These are phyloP conservation scores for Nyctanthes arbortristis DNA, from an alignment of 257 asterid species.

Conservation along the genomic window DNA sequence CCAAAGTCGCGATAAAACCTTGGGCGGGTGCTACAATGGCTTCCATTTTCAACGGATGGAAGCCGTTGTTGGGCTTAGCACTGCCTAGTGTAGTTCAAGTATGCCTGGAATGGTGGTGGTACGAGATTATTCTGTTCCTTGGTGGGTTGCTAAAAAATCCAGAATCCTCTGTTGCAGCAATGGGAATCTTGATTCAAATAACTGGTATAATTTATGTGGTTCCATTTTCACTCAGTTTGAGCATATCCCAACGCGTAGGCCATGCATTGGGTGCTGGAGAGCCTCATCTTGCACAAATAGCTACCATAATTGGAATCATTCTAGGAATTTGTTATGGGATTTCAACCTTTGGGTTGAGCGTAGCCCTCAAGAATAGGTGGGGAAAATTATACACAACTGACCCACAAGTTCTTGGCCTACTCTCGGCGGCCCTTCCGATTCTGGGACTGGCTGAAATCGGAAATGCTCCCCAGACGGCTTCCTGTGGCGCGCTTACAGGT, in stretches of 20 bases:
- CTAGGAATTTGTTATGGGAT: conserved; percentile 41
- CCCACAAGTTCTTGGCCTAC: conserved; percentile 44
- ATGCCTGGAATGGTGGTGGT: conserved; percentile 91
- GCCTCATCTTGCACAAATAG: conserved; percentile 55
- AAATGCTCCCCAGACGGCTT: conserved; percentile 83
- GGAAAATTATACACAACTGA: conserved; percentile 65
- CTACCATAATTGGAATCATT: conserved; percentile 46
- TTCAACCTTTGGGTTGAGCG: conserved; percentile 50
- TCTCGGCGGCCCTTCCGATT: conserved; percentile 58
- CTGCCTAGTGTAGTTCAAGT: conserved; percentile 64
- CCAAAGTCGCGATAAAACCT: conserved; percentile 65
- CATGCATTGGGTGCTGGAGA: conserved; percentile 68
- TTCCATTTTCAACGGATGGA: conserved; percentile 61
- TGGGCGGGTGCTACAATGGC: conserved; percentile 52
- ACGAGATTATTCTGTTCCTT: conserved; percentile 64
- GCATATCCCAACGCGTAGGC: conserved; percentile 77
- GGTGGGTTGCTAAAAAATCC: conserved; percentile 64
- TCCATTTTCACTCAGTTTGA: conserved; percentile 60
- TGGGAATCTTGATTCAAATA: conserved; percentile 79
- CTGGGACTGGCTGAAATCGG: conserved; percentile 76
- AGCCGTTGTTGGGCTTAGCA: conserved; percentile 55
- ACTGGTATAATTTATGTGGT: conserved; percentile 63
- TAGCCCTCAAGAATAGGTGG: conserved; percentile 46
- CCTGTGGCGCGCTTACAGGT: conserved; percentile 53
- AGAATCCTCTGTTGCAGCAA: conserved; percentile 70